Percentiles rank a stretch among this genome's conserved stretches.
phyloP scores from a whole-genome alignment of 345 rosid genomes.

The Atalantia buxifolia region DNA sequence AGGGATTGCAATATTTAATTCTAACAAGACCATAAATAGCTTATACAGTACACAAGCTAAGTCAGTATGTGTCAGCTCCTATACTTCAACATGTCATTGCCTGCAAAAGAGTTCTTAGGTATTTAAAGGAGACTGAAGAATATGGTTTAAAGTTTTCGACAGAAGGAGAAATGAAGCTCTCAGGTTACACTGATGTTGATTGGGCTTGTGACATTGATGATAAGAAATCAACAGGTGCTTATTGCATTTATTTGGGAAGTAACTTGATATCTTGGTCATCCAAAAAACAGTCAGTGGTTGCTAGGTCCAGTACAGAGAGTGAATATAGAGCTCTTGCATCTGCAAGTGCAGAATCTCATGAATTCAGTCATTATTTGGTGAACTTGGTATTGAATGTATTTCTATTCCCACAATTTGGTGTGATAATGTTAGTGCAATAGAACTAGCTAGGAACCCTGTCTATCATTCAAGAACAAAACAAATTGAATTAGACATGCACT shows the following conservation, averaged over 20 bases:
- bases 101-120: background rate
- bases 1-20: fast-evolving
- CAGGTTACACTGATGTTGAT: background rate
- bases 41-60: background rate
- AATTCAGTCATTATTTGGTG: no score
- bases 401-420: no score
- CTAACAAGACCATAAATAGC: background rate
- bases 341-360: no score
- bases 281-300: no score
- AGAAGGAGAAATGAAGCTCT: fast-evolving
- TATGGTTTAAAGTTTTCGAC: background rate
- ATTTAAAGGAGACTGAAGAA: fast-evolving
- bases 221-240: background rate
- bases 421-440: no score
- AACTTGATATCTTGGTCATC: no score
- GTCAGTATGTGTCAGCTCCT: background rate
- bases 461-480: no score
- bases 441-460: no score
- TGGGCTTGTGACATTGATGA: background rate
- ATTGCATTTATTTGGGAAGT: no score
- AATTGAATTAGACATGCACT: no score
- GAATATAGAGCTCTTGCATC: no score
- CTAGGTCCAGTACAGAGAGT: no score
- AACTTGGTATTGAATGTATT: fast-evolving
- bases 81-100: background rate